Evolutionary conservation across 129 eudicot genomes (phyloP).

Genomic region (Solidago caesia): DNA sequence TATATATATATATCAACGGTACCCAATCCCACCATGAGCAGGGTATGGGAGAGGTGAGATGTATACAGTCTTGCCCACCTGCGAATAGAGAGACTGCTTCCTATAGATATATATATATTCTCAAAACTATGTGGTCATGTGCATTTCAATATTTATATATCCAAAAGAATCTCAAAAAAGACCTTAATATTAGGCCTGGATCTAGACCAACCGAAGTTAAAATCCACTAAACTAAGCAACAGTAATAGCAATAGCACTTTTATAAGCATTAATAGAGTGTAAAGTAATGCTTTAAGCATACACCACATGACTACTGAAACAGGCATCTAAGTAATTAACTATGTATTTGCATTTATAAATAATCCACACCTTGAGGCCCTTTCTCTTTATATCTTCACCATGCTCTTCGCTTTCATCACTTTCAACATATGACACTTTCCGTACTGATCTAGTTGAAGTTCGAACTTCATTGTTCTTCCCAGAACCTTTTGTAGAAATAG

Average conservation of each 20-base stretch:
- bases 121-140: neutral
- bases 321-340: neutral
- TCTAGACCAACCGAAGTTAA: neutral
- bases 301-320: conserved; percentile 12
- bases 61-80: too few relatives aligned
- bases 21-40: too few relatives aligned
- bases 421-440: conserved; percentile 95
- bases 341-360: conserved; percentile 7
- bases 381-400: conserved; percentile 71
- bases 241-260: too few relatives aligned
- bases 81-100: too few relatives aligned
- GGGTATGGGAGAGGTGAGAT: too few relatives aligned
- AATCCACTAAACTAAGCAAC: neutral
- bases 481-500: conserved; percentile 41
- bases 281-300: conserved; percentile 8
- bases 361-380: conserved; percentile 73
- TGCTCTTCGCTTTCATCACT: conserved; percentile 87
- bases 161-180: neutral
- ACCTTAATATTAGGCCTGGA: neutral
- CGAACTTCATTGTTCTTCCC: conserved; percentile 64
- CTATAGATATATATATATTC: neutral
- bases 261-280: conserved; percentile 7
- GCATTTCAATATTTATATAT: neutral
- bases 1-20: neutral
- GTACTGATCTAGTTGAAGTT: conserved; percentile 74